Conservation (phyloP, 139 green algal species). For the Closterium sp. region DNA sequence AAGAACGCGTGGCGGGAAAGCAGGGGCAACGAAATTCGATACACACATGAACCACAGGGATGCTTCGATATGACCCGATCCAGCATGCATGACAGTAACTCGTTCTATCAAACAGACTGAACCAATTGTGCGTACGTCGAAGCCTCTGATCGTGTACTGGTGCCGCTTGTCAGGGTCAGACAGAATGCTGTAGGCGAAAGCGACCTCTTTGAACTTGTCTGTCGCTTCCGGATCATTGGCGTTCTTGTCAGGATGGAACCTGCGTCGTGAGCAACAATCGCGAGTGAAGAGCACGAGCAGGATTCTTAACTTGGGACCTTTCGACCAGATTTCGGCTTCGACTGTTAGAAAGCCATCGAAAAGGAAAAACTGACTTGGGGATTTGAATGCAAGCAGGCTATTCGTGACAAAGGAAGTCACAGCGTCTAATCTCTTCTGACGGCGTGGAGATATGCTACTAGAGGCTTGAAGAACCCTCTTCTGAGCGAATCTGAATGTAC, state of each 20-base stretch:
- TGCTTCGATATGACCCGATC: background rate
- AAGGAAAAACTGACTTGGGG: too few relatives aligned
- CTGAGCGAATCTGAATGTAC: background rate
- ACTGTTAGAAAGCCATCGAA: background rate
- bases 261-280: background rate
- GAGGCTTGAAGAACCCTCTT: too few relatives aligned
- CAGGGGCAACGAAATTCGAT: background rate
- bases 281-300: background rate
- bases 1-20: background rate
- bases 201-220: constrained; percentile 61
- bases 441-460: background rate
- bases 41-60: background rate
- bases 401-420: background rate
- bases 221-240: constrained; percentile 40
- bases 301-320: background rate
- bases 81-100: background rate
- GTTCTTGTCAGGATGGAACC: constrained; percentile 57
- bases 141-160: constrained; percentile 65
- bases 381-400: too few relatives aligned
- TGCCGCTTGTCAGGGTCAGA: constrained; percentile 63
- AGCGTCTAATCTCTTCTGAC: background rate
- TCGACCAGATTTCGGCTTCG: background rate
- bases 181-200: constrained; percentile 66
- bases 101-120: constrained; percentile 8
- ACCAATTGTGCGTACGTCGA: constrained; percentile 42